phyloP scores from a whole-genome alignment of 208 protist genomes.

The Leishmania aethiopica region DNA sequence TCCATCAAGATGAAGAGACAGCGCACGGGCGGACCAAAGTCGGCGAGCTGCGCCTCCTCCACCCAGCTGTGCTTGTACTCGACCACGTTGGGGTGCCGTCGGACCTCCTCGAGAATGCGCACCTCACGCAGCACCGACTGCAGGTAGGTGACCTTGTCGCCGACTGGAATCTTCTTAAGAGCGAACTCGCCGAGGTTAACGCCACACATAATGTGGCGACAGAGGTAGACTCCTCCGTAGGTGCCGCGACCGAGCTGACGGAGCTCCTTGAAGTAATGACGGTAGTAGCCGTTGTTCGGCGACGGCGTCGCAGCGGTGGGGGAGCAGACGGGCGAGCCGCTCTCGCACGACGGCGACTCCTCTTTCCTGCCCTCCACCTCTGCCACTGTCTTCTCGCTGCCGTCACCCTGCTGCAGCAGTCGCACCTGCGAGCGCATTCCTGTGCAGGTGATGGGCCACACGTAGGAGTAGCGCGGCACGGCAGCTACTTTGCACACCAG shows the following conservation, averaged over 20 bases:
- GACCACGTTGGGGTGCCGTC: conserved; percentile 87
- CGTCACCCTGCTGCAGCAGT: conserved; percentile 11
- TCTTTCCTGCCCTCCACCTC: conserved; percentile 4
- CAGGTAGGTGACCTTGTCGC: conserved; percentile 79
- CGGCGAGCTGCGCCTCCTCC: conserved; percentile 75
- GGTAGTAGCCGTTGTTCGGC: conserved; percentile 72
- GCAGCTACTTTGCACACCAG: not conserved
- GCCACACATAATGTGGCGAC: conserved; percentile 84
- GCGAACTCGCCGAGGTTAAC: conserved; percentile 83
- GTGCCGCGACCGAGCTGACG: conserved; percentile 82
- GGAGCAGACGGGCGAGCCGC: conserved; percentile 25
- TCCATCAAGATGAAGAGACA: conserved; percentile 93
- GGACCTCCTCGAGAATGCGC: conserved; percentile 82
- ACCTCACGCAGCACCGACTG: conserved; percentile 85
- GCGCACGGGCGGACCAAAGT: conserved; percentile 90
- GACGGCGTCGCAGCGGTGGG: conserved; percentile 11
- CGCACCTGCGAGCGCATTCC: not conserved
- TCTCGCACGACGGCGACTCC: not conserved
- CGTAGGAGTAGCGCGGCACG: conserved; percentile 8
- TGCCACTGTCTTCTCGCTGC: not conserved
- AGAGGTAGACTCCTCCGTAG: conserved; percentile 89
- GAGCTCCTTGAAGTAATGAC: conserved; percentile 82
- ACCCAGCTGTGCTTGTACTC: conserved; percentile 93
- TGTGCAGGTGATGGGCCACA: conserved; percentile 6
- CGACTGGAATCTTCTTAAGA: conserved; percentile 92